Evolutionary conservation across 2,329 filamentous ascomycete genomes (phyloP), one percentile per base, ranked within the genome.

Genomic region (Cucurbitaria berberidis): DNA sequence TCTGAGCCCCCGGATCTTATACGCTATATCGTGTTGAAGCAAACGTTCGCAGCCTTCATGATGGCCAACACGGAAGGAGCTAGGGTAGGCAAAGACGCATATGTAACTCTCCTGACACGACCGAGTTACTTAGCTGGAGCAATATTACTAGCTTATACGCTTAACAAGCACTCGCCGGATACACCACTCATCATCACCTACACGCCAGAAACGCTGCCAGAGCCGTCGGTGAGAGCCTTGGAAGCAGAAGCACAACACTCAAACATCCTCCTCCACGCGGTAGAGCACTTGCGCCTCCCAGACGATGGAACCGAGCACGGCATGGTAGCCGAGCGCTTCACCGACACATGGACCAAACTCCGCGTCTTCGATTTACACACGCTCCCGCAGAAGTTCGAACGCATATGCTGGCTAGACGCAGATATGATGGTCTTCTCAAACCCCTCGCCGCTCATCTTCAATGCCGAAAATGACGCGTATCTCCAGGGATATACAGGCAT

Each of bases 341-440:
- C 74, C 51, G 81, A 84, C 57, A 84, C 81, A 3, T 83, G 81
- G 78, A 83, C 81, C 2, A 83, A 84, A 60, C 73, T 84, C 3
- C 77, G 80, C n/a, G 81, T 82, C 19, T 83, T 84, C 60, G 76
- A 81, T 49, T 53, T 80, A 55, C 67, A 58, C 68, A 64, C 48
- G 30, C 62, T 53, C 15, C 66, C 43, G 8, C 41, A 32, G 21
- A 29, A 34, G 3, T 63, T 63, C 38, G 72, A 78, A 35, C 72
- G 70, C 6, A 60, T 82, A 15, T 81, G 80, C 60, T 82, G 82
- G 57, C 73, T 84, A 4, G 82, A 84, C 56, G 80, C 81, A 8
- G 81, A 84, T 56, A 82, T 83, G 75, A 75, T 80, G 51, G 66
- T 82, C 29, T 77, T 80, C 57, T 78, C 80, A 48, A 65, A 77